Conservation (phyloP, 768 basidiomycete genomes). For the Pleurotus djamor region DNA sequence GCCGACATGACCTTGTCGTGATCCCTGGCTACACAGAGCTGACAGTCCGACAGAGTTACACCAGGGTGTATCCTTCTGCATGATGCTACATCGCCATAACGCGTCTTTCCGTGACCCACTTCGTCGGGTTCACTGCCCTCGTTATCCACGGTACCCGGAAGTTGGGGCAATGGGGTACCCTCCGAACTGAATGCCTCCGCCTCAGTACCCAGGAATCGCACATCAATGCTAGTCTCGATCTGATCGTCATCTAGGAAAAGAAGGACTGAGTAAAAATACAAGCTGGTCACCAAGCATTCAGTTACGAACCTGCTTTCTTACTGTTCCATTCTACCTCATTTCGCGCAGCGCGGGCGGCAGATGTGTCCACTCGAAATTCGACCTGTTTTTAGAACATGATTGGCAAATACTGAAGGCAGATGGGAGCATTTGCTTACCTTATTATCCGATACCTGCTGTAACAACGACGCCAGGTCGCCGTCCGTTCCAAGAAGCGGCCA, state of each 20-base stretch:
- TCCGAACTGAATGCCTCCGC: slow-evolving; percentile 7
- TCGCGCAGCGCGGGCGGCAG: slow-evolving; percentile 54
- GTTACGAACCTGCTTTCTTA: slow-evolving; percentile 74
- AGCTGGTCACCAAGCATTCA: neutral
- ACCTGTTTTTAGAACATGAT: slow-evolving; percentile 40
- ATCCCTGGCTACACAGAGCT: slow-evolving; percentile 41
- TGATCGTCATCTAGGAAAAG: slow-evolving; percentile 70
- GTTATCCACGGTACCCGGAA: slow-evolving; percentile 14
- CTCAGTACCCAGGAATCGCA: slow-evolving; percentile 31
- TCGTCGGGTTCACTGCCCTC: slow-evolving; percentile 4
- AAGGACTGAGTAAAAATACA: neutral
- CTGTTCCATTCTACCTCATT: slow-evolving; percentile 77
- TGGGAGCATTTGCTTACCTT: slow-evolving; percentile 40
- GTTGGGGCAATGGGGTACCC: slow-evolving; percentile 12
- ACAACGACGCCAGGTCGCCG: slow-evolving; percentile 75
- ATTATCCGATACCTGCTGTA: slow-evolving; percentile 81
- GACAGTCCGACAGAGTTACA: slow-evolving; percentile 36
- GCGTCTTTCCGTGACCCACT: slow-evolving; percentile 39
- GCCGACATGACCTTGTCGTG: slow-evolving; percentile 25
- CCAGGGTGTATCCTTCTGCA: slow-evolving; percentile 37
- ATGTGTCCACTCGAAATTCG: slow-evolving; percentile 69
- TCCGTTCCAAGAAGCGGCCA: slow-evolving; percentile 83
- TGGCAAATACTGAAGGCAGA: neutral
- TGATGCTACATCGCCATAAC: slow-evolving; percentile 41
- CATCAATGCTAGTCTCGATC: slow-evolving; percentile 66